These are phyloP conservation scores for Parietaria judaica DNA, from an alignment of 306 rosid species.

Conservation along the genomic window DNA sequence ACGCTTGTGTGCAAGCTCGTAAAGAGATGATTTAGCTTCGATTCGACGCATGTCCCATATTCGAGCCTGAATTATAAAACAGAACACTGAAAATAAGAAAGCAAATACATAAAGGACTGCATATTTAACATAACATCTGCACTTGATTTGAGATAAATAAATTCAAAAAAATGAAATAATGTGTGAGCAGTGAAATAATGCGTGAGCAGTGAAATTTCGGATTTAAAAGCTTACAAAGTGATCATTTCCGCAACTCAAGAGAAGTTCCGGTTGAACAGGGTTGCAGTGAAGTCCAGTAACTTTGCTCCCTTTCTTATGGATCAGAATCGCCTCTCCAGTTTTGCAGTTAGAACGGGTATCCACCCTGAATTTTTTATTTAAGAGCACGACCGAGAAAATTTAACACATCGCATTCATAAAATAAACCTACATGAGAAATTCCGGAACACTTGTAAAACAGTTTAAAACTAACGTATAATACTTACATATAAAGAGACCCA, in stretches of 20 bases:
- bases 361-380: constrained; percentile 40
- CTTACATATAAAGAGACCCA: constrained; percentile 74
- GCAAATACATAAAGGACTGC: background rate
- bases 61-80: constrained; percentile 58
- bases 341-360: constrained; percentile 63
- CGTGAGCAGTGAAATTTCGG: background rate
- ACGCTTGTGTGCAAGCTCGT: constrained; percentile 56
- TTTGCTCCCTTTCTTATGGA: constrained; percentile 82
- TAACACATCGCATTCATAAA: background rate
- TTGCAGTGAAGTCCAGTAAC: constrained; percentile 90
- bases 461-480: no score
- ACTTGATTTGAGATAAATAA: no score
- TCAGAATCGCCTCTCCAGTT: constrained; percentile 59
- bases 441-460: no score
- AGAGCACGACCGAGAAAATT: background rate
- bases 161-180: no score
- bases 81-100: background rate
- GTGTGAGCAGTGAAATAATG: background rate
- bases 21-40: constrained; percentile 54
- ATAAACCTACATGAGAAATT: background rate
- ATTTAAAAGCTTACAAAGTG: constrained; percentile 60
- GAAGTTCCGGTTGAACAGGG: constrained; percentile 86
- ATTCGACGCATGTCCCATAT: constrained; percentile 82
- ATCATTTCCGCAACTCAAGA: constrained; percentile 89
- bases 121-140: no score